Conservation (phyloP, 306 rosid genomes). For the Hippophae tibetana region DNA sequence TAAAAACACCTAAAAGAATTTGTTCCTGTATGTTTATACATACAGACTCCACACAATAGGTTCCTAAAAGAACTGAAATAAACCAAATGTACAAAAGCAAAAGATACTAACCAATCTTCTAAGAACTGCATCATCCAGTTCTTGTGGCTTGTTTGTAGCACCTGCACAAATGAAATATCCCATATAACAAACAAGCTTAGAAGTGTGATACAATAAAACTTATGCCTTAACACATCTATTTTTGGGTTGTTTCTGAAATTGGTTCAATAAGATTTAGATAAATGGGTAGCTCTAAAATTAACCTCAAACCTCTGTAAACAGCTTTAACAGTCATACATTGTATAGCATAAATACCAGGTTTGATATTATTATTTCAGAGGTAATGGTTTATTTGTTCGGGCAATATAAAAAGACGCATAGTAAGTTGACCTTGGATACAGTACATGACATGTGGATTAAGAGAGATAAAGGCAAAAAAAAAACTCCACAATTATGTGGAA, state of each 20-base stretch:
- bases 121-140: constrained; percentile 93
- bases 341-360: background rate
- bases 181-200: constrained; percentile 4
- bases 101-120: constrained; percentile 69
- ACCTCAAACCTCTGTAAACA: constrained; percentile 2
- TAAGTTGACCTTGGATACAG: too few species aligned
- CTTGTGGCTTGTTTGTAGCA: constrained; percentile 98
- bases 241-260: constrained; percentile 1
- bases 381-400: too few species aligned
- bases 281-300: background rate
- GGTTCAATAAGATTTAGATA: background rate
- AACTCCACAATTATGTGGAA: too few species aligned
- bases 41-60: background rate
- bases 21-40: too few species aligned
- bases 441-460: too few species aligned
- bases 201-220: constrained; percentile 5
- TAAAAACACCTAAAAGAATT: too few species aligned
- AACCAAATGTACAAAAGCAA: background rate
- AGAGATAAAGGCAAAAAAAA: too few species aligned
- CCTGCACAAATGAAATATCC: constrained; percentile 37
- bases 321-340: constrained; percentile 12
- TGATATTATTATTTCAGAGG: background rate
- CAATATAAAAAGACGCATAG: too few species aligned
- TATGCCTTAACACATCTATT: background rate
- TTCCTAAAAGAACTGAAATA: constrained; percentile 7